phyloP scores from a whole-genome alignment of 1,284 basidiomycete species.

The Hymenochaete sp. region DNA sequence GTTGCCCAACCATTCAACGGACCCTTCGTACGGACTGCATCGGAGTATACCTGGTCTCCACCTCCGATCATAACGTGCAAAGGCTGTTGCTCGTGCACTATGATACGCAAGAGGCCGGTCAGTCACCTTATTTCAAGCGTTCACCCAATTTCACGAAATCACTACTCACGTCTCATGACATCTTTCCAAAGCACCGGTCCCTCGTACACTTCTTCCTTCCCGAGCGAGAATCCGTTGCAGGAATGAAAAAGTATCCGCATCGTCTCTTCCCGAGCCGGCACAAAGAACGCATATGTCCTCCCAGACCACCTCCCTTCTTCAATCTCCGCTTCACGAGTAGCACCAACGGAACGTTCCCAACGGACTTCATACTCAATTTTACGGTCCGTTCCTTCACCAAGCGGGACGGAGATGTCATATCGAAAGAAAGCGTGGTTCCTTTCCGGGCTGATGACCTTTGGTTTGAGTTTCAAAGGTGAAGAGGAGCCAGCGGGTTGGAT shows the following conservation, averaged over 20 bases:
- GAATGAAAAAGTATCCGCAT: slow-evolving; percentile 23
- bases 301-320: background rate
- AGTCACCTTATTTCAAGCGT: background rate
- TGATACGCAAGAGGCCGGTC: background rate
- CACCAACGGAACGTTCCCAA: background rate
- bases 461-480: background rate
- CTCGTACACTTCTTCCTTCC: slow-evolving; percentile 15
- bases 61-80: slow-evolving; percentile 40
- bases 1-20: slow-evolving; percentile 19
- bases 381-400: slow-evolving; percentile 14
- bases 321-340: background rate
- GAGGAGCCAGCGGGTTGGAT: too few relatives aligned
- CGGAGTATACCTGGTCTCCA: slow-evolving; percentile 27
- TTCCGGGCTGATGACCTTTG: slow-evolving; percentile 14
- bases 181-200: slow-evolving; percentile 21
- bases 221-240: slow-evolving; percentile 21
- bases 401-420: slow-evolving; percentile 15
- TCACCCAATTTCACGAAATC: background rate
- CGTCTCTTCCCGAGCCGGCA: slow-evolving; percentile 20
- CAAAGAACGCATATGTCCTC: slow-evolving; percentile 16
- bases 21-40: slow-evolving; percentile 16
- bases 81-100: slow-evolving; percentile 25
- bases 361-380: slow-evolving; percentile 13
- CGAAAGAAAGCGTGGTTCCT: slow-evolving; percentile 18
- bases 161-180: slow-evolving; percentile 18